Base-by-base conservation (phyloP, 2,329 filamentous ascomycete genomes). In the Botryotinia narcissicola region DNA sequence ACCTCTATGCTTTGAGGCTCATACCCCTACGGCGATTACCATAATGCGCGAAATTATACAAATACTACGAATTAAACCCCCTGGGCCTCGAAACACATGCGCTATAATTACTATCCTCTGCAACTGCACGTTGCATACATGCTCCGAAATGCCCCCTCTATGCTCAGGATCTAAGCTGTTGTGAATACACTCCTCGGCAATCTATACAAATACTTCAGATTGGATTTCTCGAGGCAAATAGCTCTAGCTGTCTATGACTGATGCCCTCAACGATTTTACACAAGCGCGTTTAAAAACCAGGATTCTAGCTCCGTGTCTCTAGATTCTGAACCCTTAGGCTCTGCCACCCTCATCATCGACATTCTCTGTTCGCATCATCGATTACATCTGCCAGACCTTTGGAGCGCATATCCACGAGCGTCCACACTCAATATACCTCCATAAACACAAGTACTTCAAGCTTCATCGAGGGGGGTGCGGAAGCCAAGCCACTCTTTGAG, bases 391-490 rank as follows among this genome's bases (percentile, higher is more conserved):
- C 51, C 1, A n/a, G 22, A 10, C 22, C 48, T 51, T 6, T 6
- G 48, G 14, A 51, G 22, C 22, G 48, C 4, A 51, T 51, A 51
- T 3, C n/a, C 4, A 51, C n/a, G 48, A 51, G 25, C 48, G 8
- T 40, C 0, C 0, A 40, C 37, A 0, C 37, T 0, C 51, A 29
- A 18, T 8, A 18, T 18, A 29, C 0, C 16, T 32, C 1, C 6
- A 18, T 9, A 18, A 29, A 57, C 14, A 9, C 6, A 57, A 18
- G 51, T 18, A 18, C n/a, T 57, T 57, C 6, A n/a, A 4, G 51
- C 51, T 8, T 32, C 14, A 32, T 57, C 29, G 7, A 14, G 29
- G 51, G 6, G 14, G 14, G 8, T 4, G 4, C 14, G 3, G 14
- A 16, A 18, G 1, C 9, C 16, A 29, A 29, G n/a, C 51, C 7